These are phyloP conservation scores for Flagelloscypha sp. DNA, from an alignment of 768 basidiomycete genomes.

Conservation along the genomic window DNA sequence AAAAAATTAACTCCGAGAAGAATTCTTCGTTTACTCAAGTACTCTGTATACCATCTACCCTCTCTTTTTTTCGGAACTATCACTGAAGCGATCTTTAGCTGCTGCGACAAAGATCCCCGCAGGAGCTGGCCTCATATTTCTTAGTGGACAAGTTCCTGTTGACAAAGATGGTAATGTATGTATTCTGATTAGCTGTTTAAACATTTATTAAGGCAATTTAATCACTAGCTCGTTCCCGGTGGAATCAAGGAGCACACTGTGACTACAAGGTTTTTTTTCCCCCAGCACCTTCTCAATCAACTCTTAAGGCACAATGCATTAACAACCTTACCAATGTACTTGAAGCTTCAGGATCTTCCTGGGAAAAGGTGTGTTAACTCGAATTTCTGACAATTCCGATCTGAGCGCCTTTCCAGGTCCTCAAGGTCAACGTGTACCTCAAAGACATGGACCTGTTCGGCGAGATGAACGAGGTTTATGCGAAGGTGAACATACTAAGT, in stretches of 20 bases:
- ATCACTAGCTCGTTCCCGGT: slow-evolving; percentile 30
- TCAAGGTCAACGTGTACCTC: slow-evolving; percentile 52
- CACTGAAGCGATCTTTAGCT: slow-evolving; percentile 21
- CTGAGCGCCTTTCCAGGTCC: slow-evolving; percentile 10
- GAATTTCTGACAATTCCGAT: not conserved
- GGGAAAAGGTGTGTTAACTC: slow-evolving; percentile 48
- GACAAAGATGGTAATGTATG: slow-evolving; percentile 35
- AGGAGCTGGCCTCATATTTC: slow-evolving; percentile 54
- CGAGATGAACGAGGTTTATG: slow-evolving; percentile 51
- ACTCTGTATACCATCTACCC: slow-evolving; percentile 30
- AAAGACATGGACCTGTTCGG: slow-evolving; percentile 52
- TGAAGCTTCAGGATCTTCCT: slow-evolving; percentile 45
- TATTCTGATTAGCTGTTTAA: not conserved
- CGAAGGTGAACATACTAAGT: slow-evolving; percentile 28
- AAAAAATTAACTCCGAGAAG: slow-evolving; percentile 47
- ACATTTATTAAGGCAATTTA: not conserved
- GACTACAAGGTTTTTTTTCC: not conserved
- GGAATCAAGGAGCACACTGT: slow-evolving; percentile 56
- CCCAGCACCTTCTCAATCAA: not conserved
- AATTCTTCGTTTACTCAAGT: slow-evolving; percentile 38
- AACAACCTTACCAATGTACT: slow-evolving; percentile 47
- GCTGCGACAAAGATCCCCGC: slow-evolving; percentile 49
- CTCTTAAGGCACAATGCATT: slow-evolving; percentile 45
- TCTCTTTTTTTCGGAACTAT: slow-evolving; percentile 7
- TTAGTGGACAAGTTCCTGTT: slow-evolving; percentile 53